These are phyloP conservation scores for Penicillium sp. DNA, from an alignment of 2,329 filamentous ascomycete genomes.

Conservation along the genomic window DNA sequence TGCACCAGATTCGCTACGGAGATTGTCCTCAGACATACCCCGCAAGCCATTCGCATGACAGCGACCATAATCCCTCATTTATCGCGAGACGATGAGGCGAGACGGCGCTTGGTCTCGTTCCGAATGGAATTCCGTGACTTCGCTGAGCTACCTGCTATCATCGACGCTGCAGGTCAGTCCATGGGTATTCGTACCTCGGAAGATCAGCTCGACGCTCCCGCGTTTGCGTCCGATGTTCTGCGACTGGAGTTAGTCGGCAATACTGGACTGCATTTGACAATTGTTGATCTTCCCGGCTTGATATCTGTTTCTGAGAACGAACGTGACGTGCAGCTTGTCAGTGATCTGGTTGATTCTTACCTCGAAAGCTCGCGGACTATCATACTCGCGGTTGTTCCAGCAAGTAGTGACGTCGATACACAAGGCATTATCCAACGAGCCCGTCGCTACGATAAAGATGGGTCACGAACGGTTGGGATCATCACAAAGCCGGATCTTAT, in stretches of 20 bases:
- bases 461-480: conserved; percentile 42
- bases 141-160: neutral
- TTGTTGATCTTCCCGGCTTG: conserved; percentile 60
- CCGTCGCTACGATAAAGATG: conserved; percentile 29
- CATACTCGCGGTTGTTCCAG: conserved; percentile 46
- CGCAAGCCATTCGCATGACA: neutral
- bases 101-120: neutral
- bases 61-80: neutral
- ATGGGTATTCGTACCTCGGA: conserved; percentile 12
- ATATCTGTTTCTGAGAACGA: conserved; percentile 53
- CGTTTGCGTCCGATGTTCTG: neutral
- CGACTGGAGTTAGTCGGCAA: neutral
- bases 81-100: neutral
- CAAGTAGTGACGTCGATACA: conserved; percentile 42
- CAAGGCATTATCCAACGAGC: conserved; percentile 43
- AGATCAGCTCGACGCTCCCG: conserved; percentile 12
- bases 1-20: conserved; percentile 64
- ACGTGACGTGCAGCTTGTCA: conserved; percentile 54
- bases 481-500: conserved; percentile 48
- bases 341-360: conserved; percentile 45
- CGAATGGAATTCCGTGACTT: neutral
- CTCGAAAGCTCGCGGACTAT: conserved; percentile 44
- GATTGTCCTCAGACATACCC: conserved; percentile 45
- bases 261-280: conserved; percentile 52
- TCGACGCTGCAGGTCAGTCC: neutral